Conservation (phyloP, 2,329 filamentous ascomycete species). For the Pseudogymnoascus destructans region DNA sequence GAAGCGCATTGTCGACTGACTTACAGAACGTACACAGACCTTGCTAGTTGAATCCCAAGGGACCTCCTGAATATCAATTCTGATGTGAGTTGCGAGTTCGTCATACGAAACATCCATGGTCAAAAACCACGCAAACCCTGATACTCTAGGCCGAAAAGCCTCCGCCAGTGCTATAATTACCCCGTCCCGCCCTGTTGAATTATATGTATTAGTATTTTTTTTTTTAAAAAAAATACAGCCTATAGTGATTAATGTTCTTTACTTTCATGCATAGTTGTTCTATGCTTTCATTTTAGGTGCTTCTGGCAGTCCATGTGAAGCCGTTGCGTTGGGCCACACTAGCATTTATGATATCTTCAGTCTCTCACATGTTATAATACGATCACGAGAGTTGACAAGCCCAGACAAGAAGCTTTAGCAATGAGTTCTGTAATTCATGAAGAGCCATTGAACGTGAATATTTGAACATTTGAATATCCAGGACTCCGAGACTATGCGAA, state of each 20-base stretch:
- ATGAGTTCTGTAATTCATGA: neutral
- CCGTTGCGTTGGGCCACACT: neutral
- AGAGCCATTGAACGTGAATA: neutral
- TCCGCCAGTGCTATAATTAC: neutral
- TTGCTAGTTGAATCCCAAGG: neutral
- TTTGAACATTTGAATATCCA: neutral
- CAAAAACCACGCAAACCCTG: neutral
- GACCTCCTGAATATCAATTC: slow-evolving; percentile 4
- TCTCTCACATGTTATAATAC: neutral
- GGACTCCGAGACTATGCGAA: slow-evolving; percentile 6
- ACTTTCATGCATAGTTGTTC: neutral
- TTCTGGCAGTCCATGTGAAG: neutral
- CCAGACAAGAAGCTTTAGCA: neutral
- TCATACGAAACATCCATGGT: slow-evolving; percentile 1
- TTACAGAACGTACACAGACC: neutral
- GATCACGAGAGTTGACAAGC: neutral
- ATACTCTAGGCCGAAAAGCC: neutral
- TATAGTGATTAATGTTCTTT: neutral
- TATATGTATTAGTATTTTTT: neutral
- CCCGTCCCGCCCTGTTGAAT: neutral
- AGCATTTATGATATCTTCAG: neutral
- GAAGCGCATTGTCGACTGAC: neutral
- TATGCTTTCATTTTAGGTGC: neutral
- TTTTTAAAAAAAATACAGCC: neutral
- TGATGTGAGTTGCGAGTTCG: neutral